Percentiles rank a stretch among this genome's conserved stretches.
These are phyloP conservation scores for Clitopilus passeckerianus DNA, from an alignment of 768 basidiomycete genomes.

Conservation along the genomic window DNA sequence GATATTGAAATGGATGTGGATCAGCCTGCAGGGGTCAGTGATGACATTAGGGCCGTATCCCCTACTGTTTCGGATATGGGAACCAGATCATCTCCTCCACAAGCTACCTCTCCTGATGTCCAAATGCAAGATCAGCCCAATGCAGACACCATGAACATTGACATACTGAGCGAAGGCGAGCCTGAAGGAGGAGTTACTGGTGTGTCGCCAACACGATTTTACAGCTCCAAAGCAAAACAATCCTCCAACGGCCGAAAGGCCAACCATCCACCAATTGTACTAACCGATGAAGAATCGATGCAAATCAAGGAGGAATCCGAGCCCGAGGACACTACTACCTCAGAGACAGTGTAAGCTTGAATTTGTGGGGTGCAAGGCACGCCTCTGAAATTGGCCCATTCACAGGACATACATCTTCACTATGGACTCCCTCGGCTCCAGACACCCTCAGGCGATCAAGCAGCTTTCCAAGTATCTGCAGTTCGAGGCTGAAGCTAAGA, in stretches of 20 bases:
- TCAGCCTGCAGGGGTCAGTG: background rate
- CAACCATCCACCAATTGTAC: background rate
- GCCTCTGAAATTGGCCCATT: background rate
- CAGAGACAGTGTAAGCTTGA: background rate
- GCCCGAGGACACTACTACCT: background rate
- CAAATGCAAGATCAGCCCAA: background rate
- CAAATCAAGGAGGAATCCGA: background rate
- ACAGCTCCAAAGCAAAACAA: background rate
- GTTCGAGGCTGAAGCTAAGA: constrained; percentile 77
- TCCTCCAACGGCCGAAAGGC: background rate
- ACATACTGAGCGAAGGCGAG: background rate
- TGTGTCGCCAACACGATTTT: background rate
- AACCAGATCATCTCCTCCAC: background rate
- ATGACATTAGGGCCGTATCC: background rate
- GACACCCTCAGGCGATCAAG: constrained; percentile 62
- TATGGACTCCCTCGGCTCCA: constrained; percentile 80
- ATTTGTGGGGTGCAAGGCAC: constrained; percentile 1
- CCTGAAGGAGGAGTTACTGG: background rate
- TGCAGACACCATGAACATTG: background rate
- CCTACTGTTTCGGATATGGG: background rate
- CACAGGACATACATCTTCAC: constrained; percentile 77
- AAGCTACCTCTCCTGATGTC: constrained; percentile 9
- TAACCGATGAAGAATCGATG: background rate
- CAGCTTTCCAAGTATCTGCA: constrained; percentile 64
- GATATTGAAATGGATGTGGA: constrained; percentile 12